These are phyloP conservation scores for Dictyostelium discoideum DNA, from an alignment of 78 protist species.

Conservation along the genomic window dicty_2.7 NC_007090.3:3586001-3586500, in stretches of 20 bases:
- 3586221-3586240: slow-evolving; percentile 3
- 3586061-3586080: slow-evolving; percentile 45
- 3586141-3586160: background rate
- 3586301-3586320: slow-evolving; percentile 73
- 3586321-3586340: slow-evolving; percentile 92
- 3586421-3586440: slow-evolving; percentile 94
- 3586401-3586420: slow-evolving; percentile 85
- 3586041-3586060: slow-evolving; percentile 66
- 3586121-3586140: background rate
- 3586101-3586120: slow-evolving; percentile 78
- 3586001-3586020: background rate
- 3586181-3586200: background rate
- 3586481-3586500: slow-evolving; percentile 86
- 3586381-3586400: slow-evolving; percentile 97
- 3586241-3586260: slow-evolving; percentile 73
- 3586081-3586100: slow-evolving; percentile 62
- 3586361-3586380: slow-evolving; percentile 93
- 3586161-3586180: background rate
- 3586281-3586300: slow-evolving; percentile 76
- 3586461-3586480: slow-evolving; percentile 81
- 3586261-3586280: slow-evolving; percentile 82
- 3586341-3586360: slow-evolving; percentile 80
- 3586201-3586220: background rate
- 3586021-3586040: background rate
- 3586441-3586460: slow-evolving; percentile 89